Percentiles rank a stretch among this genome's conserved stretches.
phyloP scores from a whole-genome alignment of 306 rosid genomes.

The Ammopiptanthus mongolicus region DNA sequence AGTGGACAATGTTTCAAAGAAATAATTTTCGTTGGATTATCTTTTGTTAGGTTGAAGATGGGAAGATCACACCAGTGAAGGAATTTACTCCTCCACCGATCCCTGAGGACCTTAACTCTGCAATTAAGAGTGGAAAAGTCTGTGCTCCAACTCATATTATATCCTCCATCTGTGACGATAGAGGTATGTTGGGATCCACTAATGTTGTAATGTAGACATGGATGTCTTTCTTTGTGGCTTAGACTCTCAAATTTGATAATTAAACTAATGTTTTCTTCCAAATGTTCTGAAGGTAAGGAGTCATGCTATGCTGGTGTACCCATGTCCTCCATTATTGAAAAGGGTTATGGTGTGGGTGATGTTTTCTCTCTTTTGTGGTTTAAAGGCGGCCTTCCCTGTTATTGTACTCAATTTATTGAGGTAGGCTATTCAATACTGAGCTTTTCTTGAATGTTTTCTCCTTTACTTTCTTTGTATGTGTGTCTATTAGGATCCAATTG shows the following conservation, averaged over 20 bases:
- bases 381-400: constrained; percentile 97
- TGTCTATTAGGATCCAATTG: neutral
- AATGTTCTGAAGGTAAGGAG: constrained; percentile 75
- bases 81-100: constrained; percentile 90
- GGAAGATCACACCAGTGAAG: constrained; percentile 71
- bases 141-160: constrained; percentile 97
- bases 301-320: constrained; percentile 99
- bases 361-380: constrained; percentile 97
- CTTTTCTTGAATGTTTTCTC: neutral
- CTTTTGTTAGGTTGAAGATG: constrained; percentile 53
- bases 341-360: constrained; percentile 91
- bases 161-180: constrained; percentile 97
- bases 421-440: constrained; percentile 34
- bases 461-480: neutral
- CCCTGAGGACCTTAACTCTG: constrained; percentile 86
- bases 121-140: constrained; percentile 95
- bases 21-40: constrained; percentile 2
- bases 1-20: neutral
- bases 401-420: constrained; percentile 94
- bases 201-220: neutral
- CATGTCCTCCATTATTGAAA: constrained; percentile 93
- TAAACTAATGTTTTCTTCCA: constrained; percentile 24
- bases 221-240: neutral
- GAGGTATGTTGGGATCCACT: constrained; percentile 50
- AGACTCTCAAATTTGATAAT: constrained; percentile 7